phyloP scores from a whole-genome alignment of 768 basidiomycete species.

The Amyloporia xantha region DNA sequence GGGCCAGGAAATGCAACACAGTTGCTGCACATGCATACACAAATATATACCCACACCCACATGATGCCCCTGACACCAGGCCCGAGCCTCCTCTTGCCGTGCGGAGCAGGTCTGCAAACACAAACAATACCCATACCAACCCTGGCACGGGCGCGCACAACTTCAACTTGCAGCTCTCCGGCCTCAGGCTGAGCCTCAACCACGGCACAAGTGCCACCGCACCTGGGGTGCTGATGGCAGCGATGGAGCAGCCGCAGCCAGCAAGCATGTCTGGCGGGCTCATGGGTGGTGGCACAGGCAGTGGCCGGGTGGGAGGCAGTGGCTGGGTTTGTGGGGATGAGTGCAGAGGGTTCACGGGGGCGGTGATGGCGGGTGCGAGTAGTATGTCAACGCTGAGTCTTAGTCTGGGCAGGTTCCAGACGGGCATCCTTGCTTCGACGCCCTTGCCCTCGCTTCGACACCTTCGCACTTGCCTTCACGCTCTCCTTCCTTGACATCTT shows the following conservation, averaged over 20 bases:
- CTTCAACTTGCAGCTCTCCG: background rate
- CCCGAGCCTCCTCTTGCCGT: background rate
- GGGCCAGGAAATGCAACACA: too few species aligned
- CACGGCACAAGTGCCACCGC: background rate
- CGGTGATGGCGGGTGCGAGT: background rate
- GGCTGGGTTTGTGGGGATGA: too few species aligned
- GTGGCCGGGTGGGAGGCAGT: background rate
- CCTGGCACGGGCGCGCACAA: too few species aligned
- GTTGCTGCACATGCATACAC: too few species aligned
- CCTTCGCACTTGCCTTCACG: too few species aligned
- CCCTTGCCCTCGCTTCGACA: too few species aligned
- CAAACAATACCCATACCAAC: background rate
- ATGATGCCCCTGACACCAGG: background rate
- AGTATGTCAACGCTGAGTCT: constrained; percentile 1
- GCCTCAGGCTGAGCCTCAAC: too few species aligned
- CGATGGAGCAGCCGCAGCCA: too few species aligned
- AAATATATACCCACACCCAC: too few species aligned
- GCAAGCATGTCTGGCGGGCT: background rate
- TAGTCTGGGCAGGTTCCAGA: background rate
- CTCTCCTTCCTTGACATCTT: too few species aligned
- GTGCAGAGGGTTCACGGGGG: too few species aligned
- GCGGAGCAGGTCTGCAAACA: background rate
- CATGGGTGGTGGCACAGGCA: background rate
- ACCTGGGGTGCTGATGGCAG: background rate
- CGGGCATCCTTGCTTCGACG: background rate